Evolutionary conservation across 768 basidiomycete species (phyloP).

Genomic region (Panaeolus papilionaceus): DNA sequence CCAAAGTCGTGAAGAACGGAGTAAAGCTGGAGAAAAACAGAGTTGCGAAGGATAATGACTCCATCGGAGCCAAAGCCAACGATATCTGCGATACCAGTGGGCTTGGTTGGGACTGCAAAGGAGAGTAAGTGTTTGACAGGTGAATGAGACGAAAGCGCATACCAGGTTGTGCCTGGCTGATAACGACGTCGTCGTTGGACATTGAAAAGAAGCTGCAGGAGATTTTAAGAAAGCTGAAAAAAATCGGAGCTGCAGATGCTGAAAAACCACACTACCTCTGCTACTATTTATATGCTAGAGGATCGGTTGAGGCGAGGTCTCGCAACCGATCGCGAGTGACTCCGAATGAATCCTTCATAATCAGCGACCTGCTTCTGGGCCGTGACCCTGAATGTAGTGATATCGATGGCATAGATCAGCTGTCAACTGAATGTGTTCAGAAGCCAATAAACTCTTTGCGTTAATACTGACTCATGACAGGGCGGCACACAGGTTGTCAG

Average conservation of each 20-base stretch:
- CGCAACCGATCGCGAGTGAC: neutral
- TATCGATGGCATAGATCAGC: neutral
- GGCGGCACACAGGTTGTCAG: neutral
- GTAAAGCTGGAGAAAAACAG: neutral
- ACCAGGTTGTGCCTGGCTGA: neutral
- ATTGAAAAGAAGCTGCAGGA: neutral
- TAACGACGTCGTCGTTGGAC: conserved; percentile 1
- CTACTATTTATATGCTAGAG: neutral
- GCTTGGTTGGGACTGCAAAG: conserved; percentile 9
- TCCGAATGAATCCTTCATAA: neutral
- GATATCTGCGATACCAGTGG: conserved; percentile 17
- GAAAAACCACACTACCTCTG: neutral
- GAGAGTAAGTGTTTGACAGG: neutral
- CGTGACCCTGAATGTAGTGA: neutral
- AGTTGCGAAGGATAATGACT: conserved; percentile 19
- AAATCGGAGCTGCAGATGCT: neutral
- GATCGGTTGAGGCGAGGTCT: neutral
- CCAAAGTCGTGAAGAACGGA: conserved; percentile 21
- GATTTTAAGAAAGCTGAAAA: neutral
- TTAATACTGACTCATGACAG: neutral
- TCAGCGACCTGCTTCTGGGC: neutral
- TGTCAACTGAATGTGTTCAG: neutral
- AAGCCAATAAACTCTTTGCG: neutral
- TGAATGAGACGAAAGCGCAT: neutral
- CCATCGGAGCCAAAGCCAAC: conserved; percentile 17